phyloP scores from a whole-genome alignment of 1,139 yeast species.

The Suhomyces taliae region DNA sequence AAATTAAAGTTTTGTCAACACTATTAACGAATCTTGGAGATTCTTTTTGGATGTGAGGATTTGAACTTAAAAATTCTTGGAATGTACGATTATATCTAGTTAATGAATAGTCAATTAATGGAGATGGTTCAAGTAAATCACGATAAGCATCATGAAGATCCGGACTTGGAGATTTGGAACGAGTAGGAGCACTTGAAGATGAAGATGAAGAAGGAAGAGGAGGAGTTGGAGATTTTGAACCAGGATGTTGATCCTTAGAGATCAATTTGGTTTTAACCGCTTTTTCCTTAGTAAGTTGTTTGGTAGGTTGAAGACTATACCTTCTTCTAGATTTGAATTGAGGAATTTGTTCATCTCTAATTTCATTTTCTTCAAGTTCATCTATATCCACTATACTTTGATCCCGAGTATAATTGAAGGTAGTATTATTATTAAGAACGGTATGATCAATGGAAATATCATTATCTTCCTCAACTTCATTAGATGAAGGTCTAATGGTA shows the following conservation, averaged over 20 bases:
- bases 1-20: conserved; percentile 50
- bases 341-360: conserved; percentile 36
- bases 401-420: conserved; percentile 29
- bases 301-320: conserved; percentile 30
- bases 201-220: neutral
- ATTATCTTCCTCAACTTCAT: conserved; percentile 34
- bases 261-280: conserved; percentile 3
- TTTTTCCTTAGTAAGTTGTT: conserved; percentile 5
- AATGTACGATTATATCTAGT: conserved; percentile 44
- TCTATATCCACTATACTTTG: conserved; percentile 35
- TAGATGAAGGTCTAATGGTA: conserved; percentile 42
- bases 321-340: conserved; percentile 36
- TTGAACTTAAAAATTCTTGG: conserved; percentile 48
- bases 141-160: conserved; percentile 9
- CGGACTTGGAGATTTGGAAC: conserved; percentile 7
- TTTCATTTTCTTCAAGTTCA: conserved; percentile 35
- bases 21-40: conserved; percentile 48
- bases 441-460: conserved; percentile 50
- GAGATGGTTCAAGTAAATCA: conserved; percentile 26
- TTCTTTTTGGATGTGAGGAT: conserved; percentile 55
- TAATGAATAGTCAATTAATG: conserved; percentile 37
- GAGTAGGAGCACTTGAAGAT: neutral
- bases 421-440: conserved; percentile 31
- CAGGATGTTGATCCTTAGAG: neutral
- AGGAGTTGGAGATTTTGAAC: conserved; percentile 6